Conservation (phyloP, 225 moss, liverwort and hornwort genomes). For the Antitrichia curtipendula region DNA sequence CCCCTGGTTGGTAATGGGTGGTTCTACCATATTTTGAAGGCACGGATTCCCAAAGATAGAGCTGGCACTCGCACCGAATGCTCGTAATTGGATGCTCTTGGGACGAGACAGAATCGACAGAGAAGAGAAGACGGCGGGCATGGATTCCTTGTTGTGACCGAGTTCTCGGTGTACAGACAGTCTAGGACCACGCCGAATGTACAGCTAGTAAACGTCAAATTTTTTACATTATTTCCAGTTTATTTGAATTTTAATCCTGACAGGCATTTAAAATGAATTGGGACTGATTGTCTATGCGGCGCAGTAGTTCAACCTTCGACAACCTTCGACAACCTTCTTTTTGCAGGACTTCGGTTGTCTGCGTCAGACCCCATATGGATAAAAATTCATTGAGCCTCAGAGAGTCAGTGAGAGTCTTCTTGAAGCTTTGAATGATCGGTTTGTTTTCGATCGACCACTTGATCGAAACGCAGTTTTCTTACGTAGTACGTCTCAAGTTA, state of each 20-base stretch:
- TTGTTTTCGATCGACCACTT: background rate
- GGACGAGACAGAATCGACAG: background rate
- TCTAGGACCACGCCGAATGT: background rate
- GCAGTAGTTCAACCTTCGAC: background rate
- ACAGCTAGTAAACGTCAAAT: background rate
- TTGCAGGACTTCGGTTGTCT: background rate
- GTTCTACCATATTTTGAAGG: too few relatives aligned
- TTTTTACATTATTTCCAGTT: background rate
- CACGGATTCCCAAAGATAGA: background rate
- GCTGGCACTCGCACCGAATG: background rate
- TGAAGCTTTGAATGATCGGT: background rate
- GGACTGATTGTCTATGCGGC: background rate
- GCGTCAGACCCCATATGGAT: background rate
- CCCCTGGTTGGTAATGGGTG: too few relatives aligned
- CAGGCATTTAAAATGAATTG: background rate
- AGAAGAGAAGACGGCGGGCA: background rate
- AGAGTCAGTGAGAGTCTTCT: background rate
- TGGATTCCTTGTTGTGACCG: background rate
- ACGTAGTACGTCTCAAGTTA: too few relatives aligned
- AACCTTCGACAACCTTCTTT: background rate
- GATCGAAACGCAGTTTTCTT: background rate
- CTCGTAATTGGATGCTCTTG: background rate
- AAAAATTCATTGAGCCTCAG: background rate
- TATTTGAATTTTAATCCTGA: background rate
- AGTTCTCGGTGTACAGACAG: background rate